Base-by-base conservation (phyloP, 495 filamentous ascomycete species). In the Xylaria grammica region DNA sequence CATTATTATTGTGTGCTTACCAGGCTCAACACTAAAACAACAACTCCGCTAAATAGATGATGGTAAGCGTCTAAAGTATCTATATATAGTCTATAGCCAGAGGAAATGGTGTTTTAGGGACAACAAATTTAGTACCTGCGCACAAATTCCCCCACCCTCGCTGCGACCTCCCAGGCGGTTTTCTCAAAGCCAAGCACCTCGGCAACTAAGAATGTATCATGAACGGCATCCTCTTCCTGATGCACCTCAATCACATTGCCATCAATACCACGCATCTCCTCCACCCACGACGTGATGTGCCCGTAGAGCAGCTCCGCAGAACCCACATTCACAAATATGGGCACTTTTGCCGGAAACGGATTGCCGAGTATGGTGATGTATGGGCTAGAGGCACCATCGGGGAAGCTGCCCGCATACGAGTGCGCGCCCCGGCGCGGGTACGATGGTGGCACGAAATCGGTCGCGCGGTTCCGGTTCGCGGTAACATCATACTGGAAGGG, bases 311-410 rank as follows among this genome's bases (percentile, higher is more conserved):
- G 4, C 49, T 70, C 65, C 1, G 40, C 52, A 3, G 62, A 42
- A 7, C 65, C 68, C 4, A 44, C 22, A 42, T 34, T 68, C 1
- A 46, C 62, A 30, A 71, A 71, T 7, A 64, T 38, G 1, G 65
- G 68, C 17, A 64, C 44, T 4, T 30, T 7, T 0, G 65, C 64
- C n/a, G 22, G 29, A 46, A 70, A 70, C 2, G 68, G 54, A 51
- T 70, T 50, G 1, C 65, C 62, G 13, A 65, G 51, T 1, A 42
- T 51, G 1, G 68, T 67, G 52, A 70, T 51, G 52, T 70, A 70
- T 6, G 56, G 61, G 38, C 67, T 6, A 0, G 48, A 26, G 13
- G 9, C 36, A 8, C 19, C 26, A 19, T 60, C n/a, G 11, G 54
- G 36, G 17, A 30, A 19, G 36, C 65, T 36, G 0, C 51, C 52